Percentiles rank a stretch among this genome's conserved stretches.
These are phyloP conservation scores for Coemansia sp. DNA, from an alignment of 192 early-diverging fungal species.

Conservation along the genomic window DNA sequence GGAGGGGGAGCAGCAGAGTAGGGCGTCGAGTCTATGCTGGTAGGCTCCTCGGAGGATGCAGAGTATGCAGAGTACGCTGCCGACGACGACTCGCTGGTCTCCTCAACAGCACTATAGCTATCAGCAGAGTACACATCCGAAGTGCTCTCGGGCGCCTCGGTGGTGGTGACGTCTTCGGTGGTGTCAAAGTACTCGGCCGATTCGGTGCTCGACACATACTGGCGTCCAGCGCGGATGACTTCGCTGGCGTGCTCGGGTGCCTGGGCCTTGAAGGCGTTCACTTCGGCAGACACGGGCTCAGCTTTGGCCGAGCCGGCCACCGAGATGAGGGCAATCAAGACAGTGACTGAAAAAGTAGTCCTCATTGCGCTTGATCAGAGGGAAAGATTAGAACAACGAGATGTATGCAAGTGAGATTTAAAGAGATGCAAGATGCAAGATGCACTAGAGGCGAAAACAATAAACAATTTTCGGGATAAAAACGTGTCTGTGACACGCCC, in stretches of 20 bases:
- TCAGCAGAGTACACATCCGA: background rate
- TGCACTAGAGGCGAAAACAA: background rate
- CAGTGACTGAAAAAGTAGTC: constrained; percentile 15
- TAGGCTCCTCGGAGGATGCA: background rate
- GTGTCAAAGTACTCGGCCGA: background rate
- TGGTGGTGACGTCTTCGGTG: constrained; percentile 2
- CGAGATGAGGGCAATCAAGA: constrained; percentile 5
- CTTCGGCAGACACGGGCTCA: background rate
- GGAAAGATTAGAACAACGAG: background rate
- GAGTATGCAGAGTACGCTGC: background rate
- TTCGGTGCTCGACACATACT: background rate
- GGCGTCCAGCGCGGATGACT: background rate
- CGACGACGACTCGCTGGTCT: background rate
- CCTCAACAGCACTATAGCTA: background rate
- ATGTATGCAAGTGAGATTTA: background rate
- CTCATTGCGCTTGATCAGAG: background rate
- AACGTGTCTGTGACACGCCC: background rate
- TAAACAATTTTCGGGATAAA: background rate
- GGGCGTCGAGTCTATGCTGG: background rate
- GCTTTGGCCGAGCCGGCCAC: background rate
- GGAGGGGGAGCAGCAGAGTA: background rate
- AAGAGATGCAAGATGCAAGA: background rate
- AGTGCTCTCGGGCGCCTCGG: background rate
- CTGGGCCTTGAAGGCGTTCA: background rate
- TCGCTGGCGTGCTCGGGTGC: background rate